Conservation (phyloP, 2,329 filamentous ascomycete genomes). For the Xylariaceae sp. region DNA sequence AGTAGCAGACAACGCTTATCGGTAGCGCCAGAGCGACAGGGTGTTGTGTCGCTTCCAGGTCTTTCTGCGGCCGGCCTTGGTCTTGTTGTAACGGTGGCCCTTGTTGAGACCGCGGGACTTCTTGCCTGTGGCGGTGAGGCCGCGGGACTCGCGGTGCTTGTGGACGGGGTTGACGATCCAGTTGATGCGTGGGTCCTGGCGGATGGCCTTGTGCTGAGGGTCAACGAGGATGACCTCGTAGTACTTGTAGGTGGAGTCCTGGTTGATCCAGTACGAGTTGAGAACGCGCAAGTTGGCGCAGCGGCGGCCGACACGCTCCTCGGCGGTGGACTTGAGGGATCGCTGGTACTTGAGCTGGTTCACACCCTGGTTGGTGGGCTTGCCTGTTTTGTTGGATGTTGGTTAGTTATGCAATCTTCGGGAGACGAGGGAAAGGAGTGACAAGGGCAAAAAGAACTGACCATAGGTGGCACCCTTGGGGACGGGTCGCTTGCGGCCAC, state of each 20-base stretch:
- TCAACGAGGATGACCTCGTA: slow-evolving; percentile 99
- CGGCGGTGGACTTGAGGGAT: slow-evolving; percentile 93
- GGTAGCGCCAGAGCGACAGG: slow-evolving; percentile 97
- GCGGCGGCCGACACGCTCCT: slow-evolving; percentile 99
- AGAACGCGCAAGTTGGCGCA: slow-evolving; percentile 99
- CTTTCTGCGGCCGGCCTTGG: slow-evolving; percentile 93
- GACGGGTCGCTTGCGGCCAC: slow-evolving; percentile 95
- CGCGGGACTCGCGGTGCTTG: slow-evolving; percentile 99
- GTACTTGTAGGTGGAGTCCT: slow-evolving; percentile 99
- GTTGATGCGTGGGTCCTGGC: slow-evolving; percentile 98
- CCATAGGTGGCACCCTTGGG: slow-evolving; percentile 99
- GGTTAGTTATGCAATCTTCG: slow-evolving; percentile 10
- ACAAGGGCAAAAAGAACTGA: slow-evolving; percentile 45
- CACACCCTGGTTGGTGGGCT: slow-evolving; percentile 99
- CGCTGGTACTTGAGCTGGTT: slow-evolving; percentile 99
- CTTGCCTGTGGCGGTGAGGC: slow-evolving; percentile 98
- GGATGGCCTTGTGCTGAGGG: slow-evolving; percentile 99
- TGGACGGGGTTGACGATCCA: slow-evolving; percentile 99
- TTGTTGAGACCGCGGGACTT: slow-evolving; percentile 99
- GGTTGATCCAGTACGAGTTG: slow-evolving; percentile 99
- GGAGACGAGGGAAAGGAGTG: not conserved
- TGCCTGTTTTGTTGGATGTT: slow-evolving; percentile 58
- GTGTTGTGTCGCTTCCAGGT: slow-evolving; percentile 99
- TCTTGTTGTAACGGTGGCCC: slow-evolving; percentile 99
- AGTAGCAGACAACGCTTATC: slow-evolving; percentile 54